Percentiles rank a stretch among this genome's conserved stretches.
These are phyloP conservation scores for Teunomyces kruisii DNA, from an alignment of 805 yeast genomes.

Conservation along the genomic window DNA sequence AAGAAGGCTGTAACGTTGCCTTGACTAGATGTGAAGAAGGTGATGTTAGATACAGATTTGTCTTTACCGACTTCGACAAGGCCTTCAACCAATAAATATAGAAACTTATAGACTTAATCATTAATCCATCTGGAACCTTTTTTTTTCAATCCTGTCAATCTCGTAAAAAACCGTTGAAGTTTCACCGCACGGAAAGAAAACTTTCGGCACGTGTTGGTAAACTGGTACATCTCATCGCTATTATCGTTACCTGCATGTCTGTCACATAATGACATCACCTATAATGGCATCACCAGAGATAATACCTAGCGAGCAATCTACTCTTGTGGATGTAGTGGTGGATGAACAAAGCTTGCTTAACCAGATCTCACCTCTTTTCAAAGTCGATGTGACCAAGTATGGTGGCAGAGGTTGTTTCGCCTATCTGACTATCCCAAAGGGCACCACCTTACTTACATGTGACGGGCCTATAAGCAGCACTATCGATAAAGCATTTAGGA, in stretches of 20 bases:
- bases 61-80: conserved; percentile 55
- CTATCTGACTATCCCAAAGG: conserved; percentile 33
- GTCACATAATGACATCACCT: not conserved
- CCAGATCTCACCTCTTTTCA: conserved; percentile 29
- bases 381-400: conserved; percentile 40
- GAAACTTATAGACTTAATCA: too few species aligned
- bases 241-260: not conserved
- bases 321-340: not conserved
- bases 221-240: not conserved
- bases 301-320: not conserved
- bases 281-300: not conserved
- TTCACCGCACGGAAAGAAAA: not conserved
- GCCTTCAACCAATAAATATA: conserved; percentile 27
- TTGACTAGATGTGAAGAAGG: conserved; percentile 54
- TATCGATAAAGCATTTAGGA: conserved; percentile 52
- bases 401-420: conserved; percentile 69
- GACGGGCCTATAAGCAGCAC: conserved; percentile 46
- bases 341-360: not conserved
- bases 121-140: too few species aligned
- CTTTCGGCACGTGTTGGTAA: not conserved
- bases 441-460: conserved; percentile 41
- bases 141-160: not conserved
- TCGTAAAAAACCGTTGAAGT: not conserved
- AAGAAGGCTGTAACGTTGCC: conserved; percentile 53
- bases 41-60: conserved; percentile 64